These are phyloP conservation scores for Exophiala mesophila DNA, from an alignment of 2,329 filamentous ascomycete species.

Conservation along the genomic window DNA sequence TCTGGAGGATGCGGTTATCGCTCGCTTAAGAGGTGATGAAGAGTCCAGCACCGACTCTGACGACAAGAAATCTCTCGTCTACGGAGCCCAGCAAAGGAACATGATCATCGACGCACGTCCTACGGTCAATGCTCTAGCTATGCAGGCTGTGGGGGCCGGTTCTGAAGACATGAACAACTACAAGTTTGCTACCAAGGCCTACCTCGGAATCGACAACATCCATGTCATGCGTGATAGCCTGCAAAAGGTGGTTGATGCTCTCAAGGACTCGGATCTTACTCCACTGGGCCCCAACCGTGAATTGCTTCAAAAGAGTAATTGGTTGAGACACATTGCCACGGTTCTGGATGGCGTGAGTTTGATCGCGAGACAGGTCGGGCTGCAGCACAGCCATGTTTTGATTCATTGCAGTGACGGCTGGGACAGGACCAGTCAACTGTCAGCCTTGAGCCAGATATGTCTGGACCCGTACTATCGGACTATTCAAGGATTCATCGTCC, in stretches of 20 bases:
- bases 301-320: constrained; percentile 73
- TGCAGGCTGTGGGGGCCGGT: constrained; percentile 87
- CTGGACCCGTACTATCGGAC: constrained; percentile 94
- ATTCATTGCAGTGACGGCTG: constrained; percentile 98
- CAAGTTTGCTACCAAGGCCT: constrained; percentile 83
- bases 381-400: constrained; percentile 88
- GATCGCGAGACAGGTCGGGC: constrained; percentile 81
- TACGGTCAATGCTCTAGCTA: constrained; percentile 87
- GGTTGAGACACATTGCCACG: constrained; percentile 82
- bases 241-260: constrained; percentile 76
- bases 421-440: constrained; percentile 94
- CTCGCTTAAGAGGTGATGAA: constrained; percentile 51
- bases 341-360: constrained; percentile 79
- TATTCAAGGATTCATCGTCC: constrained; percentile 85
- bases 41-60: constrained; percentile 39
- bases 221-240: constrained; percentile 95
- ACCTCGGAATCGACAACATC: constrained; percentile 95
- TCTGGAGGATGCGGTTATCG: constrained; percentile 64
- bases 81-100: constrained; percentile 89
- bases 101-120: constrained; percentile 94
- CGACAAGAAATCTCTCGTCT: constrained; percentile 60
- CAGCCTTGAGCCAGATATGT: constrained; percentile 85
- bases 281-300: constrained; percentile 77
- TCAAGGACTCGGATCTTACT: constrained; percentile 89
- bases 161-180: constrained; percentile 99